Evolutionary conservation across 192 early-diverging fungal genomes (phyloP).

Genomic region (Coemansia aciculifera): DNA sequence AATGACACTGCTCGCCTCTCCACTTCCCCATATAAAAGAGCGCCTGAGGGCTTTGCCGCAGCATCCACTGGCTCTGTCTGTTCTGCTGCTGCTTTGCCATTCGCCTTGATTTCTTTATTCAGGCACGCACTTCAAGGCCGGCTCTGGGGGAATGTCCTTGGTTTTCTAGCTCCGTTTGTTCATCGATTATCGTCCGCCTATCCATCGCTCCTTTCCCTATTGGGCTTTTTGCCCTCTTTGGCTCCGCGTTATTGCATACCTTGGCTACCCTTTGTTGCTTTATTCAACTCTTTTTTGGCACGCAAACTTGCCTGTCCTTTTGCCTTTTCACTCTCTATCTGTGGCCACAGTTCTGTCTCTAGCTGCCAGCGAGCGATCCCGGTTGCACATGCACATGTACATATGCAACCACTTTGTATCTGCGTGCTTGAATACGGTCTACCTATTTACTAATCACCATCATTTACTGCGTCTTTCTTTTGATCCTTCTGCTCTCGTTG

Average conservation of each 20-base stretch:
- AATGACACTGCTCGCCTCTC: neutral
- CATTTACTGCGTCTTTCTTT: neutral
- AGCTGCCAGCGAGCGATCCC: neutral
- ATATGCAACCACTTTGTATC: neutral
- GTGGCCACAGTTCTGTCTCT: neutral
- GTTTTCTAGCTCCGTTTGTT: slow-evolving; percentile 9
- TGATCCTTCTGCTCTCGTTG: neutral
- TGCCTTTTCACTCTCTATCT: neutral
- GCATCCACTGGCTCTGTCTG: neutral
- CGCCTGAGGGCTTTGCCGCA: neutral
- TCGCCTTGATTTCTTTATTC: slow-evolving; percentile 10
- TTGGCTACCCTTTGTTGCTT: neutral
- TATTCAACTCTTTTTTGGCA: neutral
- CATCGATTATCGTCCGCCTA: neutral
- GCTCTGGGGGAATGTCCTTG: neutral
- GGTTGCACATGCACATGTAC: neutral
- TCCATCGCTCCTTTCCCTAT: slow-evolving; percentile 3
- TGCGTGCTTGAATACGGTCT: neutral
- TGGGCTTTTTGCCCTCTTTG: neutral
- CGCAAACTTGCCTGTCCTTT: neutral
- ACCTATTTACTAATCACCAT: neutral
- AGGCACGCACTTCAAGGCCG: neutral
- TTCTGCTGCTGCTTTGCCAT: slow-evolving; percentile 5
- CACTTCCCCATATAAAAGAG: neutral
- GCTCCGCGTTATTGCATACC: neutral